Evolutionary conservation across 1,139 yeast genomes (phyloP).

Genomic region (Zygoascus sp.): DNA sequence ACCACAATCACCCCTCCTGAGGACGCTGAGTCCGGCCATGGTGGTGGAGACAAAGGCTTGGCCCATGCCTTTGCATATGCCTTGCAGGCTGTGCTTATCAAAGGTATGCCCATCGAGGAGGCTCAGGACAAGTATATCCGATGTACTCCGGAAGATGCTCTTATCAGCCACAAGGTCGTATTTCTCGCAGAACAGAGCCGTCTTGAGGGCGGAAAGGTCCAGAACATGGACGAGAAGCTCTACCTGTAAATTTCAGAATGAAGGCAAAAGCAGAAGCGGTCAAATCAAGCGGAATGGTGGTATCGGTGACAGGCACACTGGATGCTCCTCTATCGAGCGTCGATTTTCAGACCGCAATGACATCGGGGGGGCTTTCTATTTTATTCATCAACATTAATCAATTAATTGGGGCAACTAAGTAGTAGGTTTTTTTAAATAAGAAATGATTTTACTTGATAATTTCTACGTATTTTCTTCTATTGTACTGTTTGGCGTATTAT

Average conservation of each 20-base stretch:
- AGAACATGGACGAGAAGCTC: slow-evolving; percentile 15
- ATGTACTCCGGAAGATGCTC: slow-evolving; percentile 28
- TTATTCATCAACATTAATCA: no score
- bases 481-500: not conserved
- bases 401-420: no score
- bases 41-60: slow-evolving; percentile 30
- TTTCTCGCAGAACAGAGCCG: slow-evolving; percentile 30
- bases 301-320: no score
- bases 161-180: slow-evolving; percentile 27
- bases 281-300: no score
- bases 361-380: no score
- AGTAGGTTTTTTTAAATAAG: no score
- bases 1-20: slow-evolving; percentile 18
- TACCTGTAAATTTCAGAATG: no score
- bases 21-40: slow-evolving; percentile 27
- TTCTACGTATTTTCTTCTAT: no score
- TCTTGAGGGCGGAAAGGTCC: slow-evolving; percentile 18
- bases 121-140: slow-evolving; percentile 23
- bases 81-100: slow-evolving; percentile 20
- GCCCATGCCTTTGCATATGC: slow-evolving; percentile 28
- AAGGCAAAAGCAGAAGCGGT: no score
- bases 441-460: no score
- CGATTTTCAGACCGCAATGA: no score
- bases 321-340: no score
- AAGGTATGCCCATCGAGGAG: slow-evolving; percentile 20